Evolutionary conservation across 129 eudicot species (phyloP).

Genomic region (Solidago caesia): DNA sequence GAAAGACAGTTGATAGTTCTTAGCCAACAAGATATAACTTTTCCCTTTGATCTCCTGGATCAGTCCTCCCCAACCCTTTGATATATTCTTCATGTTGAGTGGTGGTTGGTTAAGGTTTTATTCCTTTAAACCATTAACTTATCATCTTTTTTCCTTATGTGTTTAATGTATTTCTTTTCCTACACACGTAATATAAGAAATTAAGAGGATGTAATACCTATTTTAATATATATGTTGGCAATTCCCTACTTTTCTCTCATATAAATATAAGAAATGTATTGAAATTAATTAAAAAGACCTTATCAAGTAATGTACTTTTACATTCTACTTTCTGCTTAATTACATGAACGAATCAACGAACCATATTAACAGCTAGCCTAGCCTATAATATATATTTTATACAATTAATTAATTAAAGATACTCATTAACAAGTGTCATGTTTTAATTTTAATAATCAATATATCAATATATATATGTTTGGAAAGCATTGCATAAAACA

Average conservation of each 20-base stretch:
- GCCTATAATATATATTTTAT: neutral
- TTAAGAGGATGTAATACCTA: too few species aligned
- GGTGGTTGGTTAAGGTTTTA: neutral
- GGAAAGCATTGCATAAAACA: conserved; percentile 1
- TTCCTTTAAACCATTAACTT: neutral
- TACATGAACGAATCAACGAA: neutral
- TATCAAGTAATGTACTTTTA: neutral
- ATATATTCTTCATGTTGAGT: conserved; percentile 1
- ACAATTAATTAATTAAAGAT: neutral
- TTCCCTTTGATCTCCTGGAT: neutral
- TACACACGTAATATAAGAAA: neutral
- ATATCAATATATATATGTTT: neutral
- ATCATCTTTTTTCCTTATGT: neutral
- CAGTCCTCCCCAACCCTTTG: conserved; percentile 6
- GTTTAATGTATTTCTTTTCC: neutral
- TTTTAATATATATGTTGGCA: too few species aligned
- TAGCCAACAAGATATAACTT: conserved; percentile 15
- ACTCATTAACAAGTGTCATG: neutral
- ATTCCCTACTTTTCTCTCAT: too few species aligned
- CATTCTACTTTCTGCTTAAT: neutral
- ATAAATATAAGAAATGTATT: too few species aligned
- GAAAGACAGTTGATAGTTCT: neutral
- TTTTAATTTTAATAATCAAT: conserved; percentile 2
- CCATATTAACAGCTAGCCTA: conserved; percentile 1
- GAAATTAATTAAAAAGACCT: neutral